Percentiles rank a stretch among this genome's conserved stretches.
Evolutionary conservation across 306 rosid species (phyloP).

Genomic region (Quercus engelmannii): DNA sequence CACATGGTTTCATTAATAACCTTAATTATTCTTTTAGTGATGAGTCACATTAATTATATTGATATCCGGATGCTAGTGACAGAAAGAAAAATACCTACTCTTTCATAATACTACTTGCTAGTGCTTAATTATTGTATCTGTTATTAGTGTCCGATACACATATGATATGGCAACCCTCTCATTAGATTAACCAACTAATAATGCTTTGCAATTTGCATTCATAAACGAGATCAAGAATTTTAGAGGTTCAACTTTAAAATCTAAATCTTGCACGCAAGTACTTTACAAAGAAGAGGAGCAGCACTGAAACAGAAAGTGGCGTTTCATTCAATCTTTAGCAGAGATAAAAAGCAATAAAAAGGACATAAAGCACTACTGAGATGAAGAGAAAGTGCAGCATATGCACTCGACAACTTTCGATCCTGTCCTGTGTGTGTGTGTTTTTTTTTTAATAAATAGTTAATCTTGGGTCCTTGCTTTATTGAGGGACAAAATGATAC

Average conservation of each 20-base stretch:
- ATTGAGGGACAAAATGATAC: slow-evolving; percentile 22
- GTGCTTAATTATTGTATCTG: neutral
- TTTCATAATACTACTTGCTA: neutral
- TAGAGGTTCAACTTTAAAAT: too few species aligned
- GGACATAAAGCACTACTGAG: slow-evolving; percentile 1
- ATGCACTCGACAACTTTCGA: neutral
- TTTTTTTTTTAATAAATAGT: neutral
- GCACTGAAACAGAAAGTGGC: neutral
- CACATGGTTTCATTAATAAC: slow-evolving; percentile 27
- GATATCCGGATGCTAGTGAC: slow-evolving; percentile 4
- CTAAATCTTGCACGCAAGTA: too few species aligned
- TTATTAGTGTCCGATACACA: neutral
- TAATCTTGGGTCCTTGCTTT: slow-evolving; percentile 14
- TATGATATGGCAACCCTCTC: too few species aligned
- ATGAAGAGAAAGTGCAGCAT: neutral
- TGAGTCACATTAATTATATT: slow-evolving; percentile 6
- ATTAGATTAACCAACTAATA: too few species aligned
- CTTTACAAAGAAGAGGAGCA: neutral
- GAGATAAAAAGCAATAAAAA: neutral
- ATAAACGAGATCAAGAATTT: too few species aligned
- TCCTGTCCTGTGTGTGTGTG: too few species aligned
- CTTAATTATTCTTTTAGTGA: slow-evolving; percentile 4
- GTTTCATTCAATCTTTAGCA: neutral
- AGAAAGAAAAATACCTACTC: neutral
- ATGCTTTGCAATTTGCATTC: too few species aligned